A percentile compares a stretch with the other conserved stretches of the same genome.
phyloP scores from a whole-genome alignment of 2,329 filamentous ascomycete species.

The Huntiella decipiens region DNA sequence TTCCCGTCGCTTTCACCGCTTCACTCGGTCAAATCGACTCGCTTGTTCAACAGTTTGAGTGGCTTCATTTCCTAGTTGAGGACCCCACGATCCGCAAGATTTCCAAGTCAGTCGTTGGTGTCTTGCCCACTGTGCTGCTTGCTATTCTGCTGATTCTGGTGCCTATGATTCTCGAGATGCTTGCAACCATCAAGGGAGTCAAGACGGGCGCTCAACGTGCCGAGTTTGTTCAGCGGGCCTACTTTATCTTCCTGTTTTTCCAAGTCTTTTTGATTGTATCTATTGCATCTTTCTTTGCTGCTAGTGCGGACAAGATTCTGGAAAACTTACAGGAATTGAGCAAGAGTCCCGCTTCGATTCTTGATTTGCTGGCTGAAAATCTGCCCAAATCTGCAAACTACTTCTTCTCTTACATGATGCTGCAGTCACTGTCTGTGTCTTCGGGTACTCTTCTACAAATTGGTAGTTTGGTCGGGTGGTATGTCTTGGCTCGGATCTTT shows the following conservation, averaged over 20 bases:
- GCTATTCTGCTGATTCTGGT: constrained; percentile 62
- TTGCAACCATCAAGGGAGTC: constrained; percentile 57
- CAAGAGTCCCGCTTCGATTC: constrained; percentile 42
- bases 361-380: constrained; percentile 54
- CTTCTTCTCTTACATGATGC: constrained; percentile 96
- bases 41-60: constrained; percentile 44
- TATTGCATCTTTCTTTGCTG: constrained; percentile 52
- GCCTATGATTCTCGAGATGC: constrained; percentile 55
- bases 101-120: constrained; percentile 53
- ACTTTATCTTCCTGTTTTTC: constrained; percentile 85
- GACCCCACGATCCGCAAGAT: constrained; percentile 42
- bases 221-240: constrained; percentile 76
- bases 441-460: constrained; percentile 77
- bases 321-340: constrained; percentile 24
- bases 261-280: constrained; percentile 90
- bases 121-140: constrained; percentile 62
- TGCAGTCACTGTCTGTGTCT: constrained; percentile 80
- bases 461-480: constrained; percentile 61
- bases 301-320: constrained; percentile 44
- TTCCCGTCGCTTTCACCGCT: constrained; percentile 78
- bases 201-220: constrained; percentile 66
- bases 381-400: constrained; percentile 82
- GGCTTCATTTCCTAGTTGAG: constrained; percentile 49
- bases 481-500: constrained; percentile 57
- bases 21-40: constrained; percentile 58